Percentiles rank a stretch among this genome's conserved stretches.
These are phyloP conservation scores for Ophiobolus disseminans DNA, from an alignment of 2,329 filamentous ascomycete species.

Conservation along the genomic window DNA sequence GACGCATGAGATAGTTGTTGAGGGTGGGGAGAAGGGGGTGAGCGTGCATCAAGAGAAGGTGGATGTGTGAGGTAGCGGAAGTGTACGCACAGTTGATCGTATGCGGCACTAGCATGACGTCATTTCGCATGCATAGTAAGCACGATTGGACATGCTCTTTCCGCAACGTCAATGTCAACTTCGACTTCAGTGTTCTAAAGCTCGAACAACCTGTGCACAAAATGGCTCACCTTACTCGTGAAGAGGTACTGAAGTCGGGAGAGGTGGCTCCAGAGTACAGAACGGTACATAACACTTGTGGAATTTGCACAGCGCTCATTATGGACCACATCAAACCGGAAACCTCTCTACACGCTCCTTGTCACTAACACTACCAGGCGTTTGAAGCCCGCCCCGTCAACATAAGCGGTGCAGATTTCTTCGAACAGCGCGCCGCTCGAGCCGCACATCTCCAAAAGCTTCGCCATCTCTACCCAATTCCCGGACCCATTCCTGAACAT, in stretches of 20 bases:
- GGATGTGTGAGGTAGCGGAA: too few relatives aligned
- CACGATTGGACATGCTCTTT: too few relatives aligned
- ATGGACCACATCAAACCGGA: background rate
- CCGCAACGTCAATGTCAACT: too few relatives aligned
- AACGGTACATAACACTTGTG: constrained; percentile 18
- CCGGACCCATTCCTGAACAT: constrained; percentile 37
- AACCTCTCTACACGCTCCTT: background rate
- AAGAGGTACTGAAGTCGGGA: constrained; percentile 32
- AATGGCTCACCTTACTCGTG: constrained; percentile 40
- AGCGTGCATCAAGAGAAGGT: too few relatives aligned
- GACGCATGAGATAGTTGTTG: constrained; percentile 30
- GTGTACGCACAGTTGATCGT: too few relatives aligned
- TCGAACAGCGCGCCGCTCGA: constrained; percentile 25
- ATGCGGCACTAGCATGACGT: too few relatives aligned
- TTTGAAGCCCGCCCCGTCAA: constrained; percentile 32
- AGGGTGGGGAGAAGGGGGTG: constrained; percentile 6
- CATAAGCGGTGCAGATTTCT: constrained; percentile 25
- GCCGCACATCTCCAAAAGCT: constrained; percentile 37
- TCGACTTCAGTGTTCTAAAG: too few relatives aligned
- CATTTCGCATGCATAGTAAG: too few relatives aligned
- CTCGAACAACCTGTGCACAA: too few relatives aligned
- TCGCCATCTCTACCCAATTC: constrained; percentile 40
- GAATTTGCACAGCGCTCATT: background rate
- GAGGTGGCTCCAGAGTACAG: constrained; percentile 24
- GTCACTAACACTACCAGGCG: constrained; percentile 17